These are phyloP conservation scores for Globisporangium nagaii DNA, from an alignment of 352 stramenopile species.

Conservation along the genomic window DNA sequence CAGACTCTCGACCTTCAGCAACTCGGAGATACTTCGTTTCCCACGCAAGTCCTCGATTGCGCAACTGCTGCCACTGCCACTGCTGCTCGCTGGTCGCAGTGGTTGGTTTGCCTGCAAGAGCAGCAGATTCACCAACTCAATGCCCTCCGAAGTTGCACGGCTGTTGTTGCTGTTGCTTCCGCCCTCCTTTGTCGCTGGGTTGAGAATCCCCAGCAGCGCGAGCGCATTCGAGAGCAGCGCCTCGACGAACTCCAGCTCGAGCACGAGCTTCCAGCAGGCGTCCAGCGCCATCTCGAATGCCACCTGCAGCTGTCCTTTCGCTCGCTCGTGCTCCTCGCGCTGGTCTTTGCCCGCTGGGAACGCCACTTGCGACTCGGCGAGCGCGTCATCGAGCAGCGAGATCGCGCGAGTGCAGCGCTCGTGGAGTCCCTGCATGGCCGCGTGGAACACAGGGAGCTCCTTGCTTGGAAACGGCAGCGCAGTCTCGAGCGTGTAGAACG, in stretches of 20 bases:
- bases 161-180: too few species aligned
- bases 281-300: conserved; percentile 80
- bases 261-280: conserved; percentile 59
- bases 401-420: conserved; percentile 42
- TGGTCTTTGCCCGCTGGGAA: conserved; percentile 33
- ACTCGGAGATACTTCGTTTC: conserved; percentile 22
- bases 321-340: conserved; percentile 34
- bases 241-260: conserved; percentile 43
- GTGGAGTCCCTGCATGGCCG: conserved; percentile 28
- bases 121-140: conserved; percentile 36
- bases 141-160: neutral
- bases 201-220: conserved; percentile 44
- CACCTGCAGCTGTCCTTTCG: conserved; percentile 49
- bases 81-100: neutral
- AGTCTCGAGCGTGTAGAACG: conserved; percentile 49
- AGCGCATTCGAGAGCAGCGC: conserved; percentile 45
- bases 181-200: neutral
- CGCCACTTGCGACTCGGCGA: conserved; percentile 57
- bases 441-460: conserved; percentile 29
- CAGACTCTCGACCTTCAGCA: conserved; percentile 30
- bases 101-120: conserved; percentile 8
- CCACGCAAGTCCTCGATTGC: neutral
- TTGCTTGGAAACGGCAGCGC: conserved; percentile 28
- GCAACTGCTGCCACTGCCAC: neutral
- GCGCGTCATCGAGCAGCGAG: conserved; percentile 50